Conservation (phyloP, 306 rosid genomes). For the Lablab purpureus region DNA sequence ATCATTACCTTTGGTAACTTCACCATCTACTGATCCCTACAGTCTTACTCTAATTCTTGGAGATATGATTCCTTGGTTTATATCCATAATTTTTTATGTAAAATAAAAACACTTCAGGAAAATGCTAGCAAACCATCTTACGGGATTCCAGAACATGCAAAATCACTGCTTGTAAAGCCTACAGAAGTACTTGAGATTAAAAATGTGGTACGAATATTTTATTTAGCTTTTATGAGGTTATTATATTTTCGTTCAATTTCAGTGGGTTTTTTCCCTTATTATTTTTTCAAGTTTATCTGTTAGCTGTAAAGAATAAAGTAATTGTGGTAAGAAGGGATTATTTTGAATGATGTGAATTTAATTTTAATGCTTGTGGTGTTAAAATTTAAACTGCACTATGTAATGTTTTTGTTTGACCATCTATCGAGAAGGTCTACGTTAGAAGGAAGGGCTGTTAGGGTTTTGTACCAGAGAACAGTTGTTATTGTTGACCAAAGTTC, state of each 20-base stretch:
- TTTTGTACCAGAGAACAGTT: not conserved
- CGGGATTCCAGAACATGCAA: conserved; percentile 82
- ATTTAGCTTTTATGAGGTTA: not conserved
- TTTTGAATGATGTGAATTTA: conserved; percentile 14
- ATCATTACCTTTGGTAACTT: conserved; percentile 59
- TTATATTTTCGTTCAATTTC: conserved; percentile 18
- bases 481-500: not conserved
- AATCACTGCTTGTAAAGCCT: conserved; percentile 77
- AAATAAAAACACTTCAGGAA: conserved; percentile 59
- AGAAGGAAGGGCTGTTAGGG: not conserved
- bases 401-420: not conserved
- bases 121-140: conserved; percentile 57
- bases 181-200: conserved; percentile 76
- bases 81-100: conserved; percentile 1
- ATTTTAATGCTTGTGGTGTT: conserved; percentile 18
- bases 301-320: not conserved
- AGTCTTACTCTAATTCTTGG: conserved; percentile 23
- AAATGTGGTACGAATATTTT: conserved; percentile 71
- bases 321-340: not conserved
- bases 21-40: conserved; percentile 14
- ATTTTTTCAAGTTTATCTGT: conserved; percentile 17
- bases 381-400: not conserved
- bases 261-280: not conserved
- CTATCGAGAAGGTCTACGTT: not conserved
- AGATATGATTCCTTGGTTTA: conserved; percentile 24